Percentiles rank a stretch among this genome's conserved stretches.
Conservation (phyloP, 352 stramenopile genomes). For the Globisporangium ultimum region DNA sequence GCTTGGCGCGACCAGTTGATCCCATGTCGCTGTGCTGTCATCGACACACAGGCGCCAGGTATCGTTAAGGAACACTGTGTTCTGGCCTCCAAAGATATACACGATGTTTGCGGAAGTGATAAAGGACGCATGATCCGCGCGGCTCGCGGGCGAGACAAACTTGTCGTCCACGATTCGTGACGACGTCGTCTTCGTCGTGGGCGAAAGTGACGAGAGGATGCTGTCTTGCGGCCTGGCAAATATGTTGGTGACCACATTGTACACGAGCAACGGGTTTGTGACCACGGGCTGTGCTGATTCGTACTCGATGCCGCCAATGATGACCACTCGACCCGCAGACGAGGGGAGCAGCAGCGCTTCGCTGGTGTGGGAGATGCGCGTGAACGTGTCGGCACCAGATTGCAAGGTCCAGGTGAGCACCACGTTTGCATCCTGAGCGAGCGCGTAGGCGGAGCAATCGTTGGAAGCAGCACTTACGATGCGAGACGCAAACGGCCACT, state of each 20-base stretch:
- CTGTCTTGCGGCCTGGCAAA: constrained; percentile 45
- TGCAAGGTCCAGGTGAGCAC: constrained; percentile 29
- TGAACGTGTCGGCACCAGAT: constrained; percentile 36
- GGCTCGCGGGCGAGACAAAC: constrained; percentile 57
- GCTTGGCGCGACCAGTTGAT: constrained; percentile 40
- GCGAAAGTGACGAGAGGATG: constrained; percentile 40
- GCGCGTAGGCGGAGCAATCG: constrained; percentile 5
- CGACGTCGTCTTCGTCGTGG: constrained; percentile 3
- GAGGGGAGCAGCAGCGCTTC: constrained; percentile 19
- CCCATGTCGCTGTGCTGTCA: constrained; percentile 39
- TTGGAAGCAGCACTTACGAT: neutral
- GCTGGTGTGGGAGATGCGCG: constrained; percentile 45
- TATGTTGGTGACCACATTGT: constrained; percentile 29
- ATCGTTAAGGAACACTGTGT: constrained; percentile 55
- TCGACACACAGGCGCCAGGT: constrained; percentile 58
- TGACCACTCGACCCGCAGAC: constrained; percentile 26
- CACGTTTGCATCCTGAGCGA: constrained; percentile 14
- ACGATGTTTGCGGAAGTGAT: constrained; percentile 19
- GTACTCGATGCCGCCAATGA: constrained; percentile 69
- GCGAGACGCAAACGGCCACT: neutral
- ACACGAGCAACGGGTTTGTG: constrained; percentile 51
- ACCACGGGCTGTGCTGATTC: constrained; percentile 67
- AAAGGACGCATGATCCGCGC: constrained; percentile 53
- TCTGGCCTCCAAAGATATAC: constrained; percentile 56
- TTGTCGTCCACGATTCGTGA: constrained; percentile 31